Evolutionary conservation across 164 flowering plant genomes (phyloP).

Genomic region (Stephania cephalantha): DNA sequence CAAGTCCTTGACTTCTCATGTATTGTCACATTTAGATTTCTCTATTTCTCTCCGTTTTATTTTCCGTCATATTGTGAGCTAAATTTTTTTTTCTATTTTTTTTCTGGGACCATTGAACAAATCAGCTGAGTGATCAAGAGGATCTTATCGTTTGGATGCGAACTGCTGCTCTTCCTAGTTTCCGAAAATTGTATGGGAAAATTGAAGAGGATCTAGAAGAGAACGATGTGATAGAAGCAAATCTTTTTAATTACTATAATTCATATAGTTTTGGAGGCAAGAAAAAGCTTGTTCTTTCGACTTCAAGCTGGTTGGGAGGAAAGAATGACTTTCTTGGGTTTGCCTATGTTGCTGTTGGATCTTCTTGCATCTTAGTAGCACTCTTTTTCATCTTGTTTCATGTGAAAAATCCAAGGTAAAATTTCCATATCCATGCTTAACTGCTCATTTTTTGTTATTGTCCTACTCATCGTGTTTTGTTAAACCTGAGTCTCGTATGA

Average conservation of each 20-base stretch:
- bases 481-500: background rate
- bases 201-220: slow-evolving; percentile 68
- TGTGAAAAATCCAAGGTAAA: slow-evolving; percentile 58
- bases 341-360: slow-evolving; percentile 58
- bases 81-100: slow-evolving; percentile 6
- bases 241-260: slow-evolving; percentile 68
- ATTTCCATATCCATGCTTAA: background rate
- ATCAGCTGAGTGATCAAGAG: slow-evolving; percentile 79
- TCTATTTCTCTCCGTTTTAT: background rate
- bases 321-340: slow-evolving; percentile 69
- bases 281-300: slow-evolving; percentile 73
- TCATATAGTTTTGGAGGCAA: slow-evolving; percentile 85
- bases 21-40: background rate
- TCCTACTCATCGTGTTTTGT: background rate
- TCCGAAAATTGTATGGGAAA: slow-evolving; percentile 81
- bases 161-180: slow-evolving; percentile 84
- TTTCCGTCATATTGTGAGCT: background rate
- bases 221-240: slow-evolving; percentile 44
- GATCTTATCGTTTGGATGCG: slow-evolving; percentile 96
- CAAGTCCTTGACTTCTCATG: background rate
- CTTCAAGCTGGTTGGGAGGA: slow-evolving; percentile 84
- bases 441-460: background rate
- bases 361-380: slow-evolving; percentile 40
- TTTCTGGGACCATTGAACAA: slow-evolving; percentile 3
- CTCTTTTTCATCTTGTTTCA: slow-evolving; percentile 62